Base-by-base conservation (phyloP, 169 alveolate genomes). In the Toxoplasma gondii region DNA sequence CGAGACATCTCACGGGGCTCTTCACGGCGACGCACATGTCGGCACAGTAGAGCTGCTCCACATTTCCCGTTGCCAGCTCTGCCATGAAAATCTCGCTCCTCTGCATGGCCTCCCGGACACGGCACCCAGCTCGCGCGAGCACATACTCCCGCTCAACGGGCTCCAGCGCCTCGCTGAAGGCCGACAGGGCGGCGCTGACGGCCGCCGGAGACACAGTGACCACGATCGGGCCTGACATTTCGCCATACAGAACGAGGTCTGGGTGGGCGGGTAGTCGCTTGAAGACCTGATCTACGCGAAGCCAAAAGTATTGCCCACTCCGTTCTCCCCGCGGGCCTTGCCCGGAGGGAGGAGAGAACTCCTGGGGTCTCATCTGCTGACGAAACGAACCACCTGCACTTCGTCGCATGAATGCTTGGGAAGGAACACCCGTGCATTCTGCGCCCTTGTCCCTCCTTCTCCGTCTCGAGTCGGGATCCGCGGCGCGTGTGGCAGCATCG, bases 201-300 rank as follows among this genome's bases (percentile, higher is more conserved):
- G 86, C 39, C 24, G 43, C 29, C 45, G 86, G 86, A 7, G 86
- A 78, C 44, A 78, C 49, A 2, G 86, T 78, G 9, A 78, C 43
- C 44, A n/a, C 31, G 39, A 78, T 27, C 44, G 86, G 45, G 39
- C 86, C 86, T 16, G 29, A n/a, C 49, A 78, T 78, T 27, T 78
- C 86, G 45, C 86, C 86, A 45, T 78, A 78, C 44, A 78, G 29
- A n/a, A n/a, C 86, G 29, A 78, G 27, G n/a, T 78, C 86, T 9
- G 86, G 86, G 22, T 78, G 86, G n/a, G 49, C 43, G 12, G 86
- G 86, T 27, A 78, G 10, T 0, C 86, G 86, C 49, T n/a, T n/a
- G 86, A 16, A 78, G 29, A 78, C 86, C 44, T 78, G 86, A 16
- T 78, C 86, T 38, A 38, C 86, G 45, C 86, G 86, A 19, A 78